A percentile compares a stretch with the other conserved stretches of the same genome.
Evolutionary conservation across 208 protist species (phyloP).

Genomic region (Crithidia mellificae): DNA sequence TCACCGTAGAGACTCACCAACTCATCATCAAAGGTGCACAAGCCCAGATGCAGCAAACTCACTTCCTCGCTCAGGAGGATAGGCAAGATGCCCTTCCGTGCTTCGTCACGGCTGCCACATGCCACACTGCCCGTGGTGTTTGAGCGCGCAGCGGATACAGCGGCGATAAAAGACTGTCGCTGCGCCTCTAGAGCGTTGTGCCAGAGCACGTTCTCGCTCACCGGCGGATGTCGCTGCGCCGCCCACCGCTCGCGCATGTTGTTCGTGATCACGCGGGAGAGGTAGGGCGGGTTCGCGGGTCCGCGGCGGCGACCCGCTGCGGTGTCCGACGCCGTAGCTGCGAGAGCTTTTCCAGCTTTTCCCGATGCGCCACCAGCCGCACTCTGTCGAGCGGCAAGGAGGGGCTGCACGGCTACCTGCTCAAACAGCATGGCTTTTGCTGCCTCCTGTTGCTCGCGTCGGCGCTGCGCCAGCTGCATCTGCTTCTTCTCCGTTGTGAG

Average conservation of each 20-base stretch:
- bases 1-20: slow-evolving; percentile 52
- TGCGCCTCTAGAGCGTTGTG: slow-evolving; percentile 36
- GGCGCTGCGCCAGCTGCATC: slow-evolving; percentile 7
- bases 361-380: not conserved
- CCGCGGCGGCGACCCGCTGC: not conserved
- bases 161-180: slow-evolving; percentile 11
- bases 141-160: not conserved
- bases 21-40: slow-evolving; percentile 75
- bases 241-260: slow-evolving; percentile 44
- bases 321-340: not conserved
- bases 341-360: not conserved
- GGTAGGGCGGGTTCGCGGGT: slow-evolving; percentile 22
- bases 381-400: not conserved
- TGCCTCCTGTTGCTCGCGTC: slow-evolving; percentile 26
- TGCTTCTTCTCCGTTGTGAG: slow-evolving; percentile 22
- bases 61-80: slow-evolving; percentile 69
- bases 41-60: slow-evolving; percentile 76
- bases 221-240: slow-evolving; percentile 41
- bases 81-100: slow-evolving; percentile 31
- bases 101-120: not conserved
- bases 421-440: slow-evolving; percentile 32
- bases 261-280: slow-evolving; percentile 31
- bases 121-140: not conserved
- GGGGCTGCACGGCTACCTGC: slow-evolving; percentile 27
- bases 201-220: slow-evolving; percentile 19